Conservation (phyloP, 768 basidiomycete species). For the Mycena chlorophos region DNA sequence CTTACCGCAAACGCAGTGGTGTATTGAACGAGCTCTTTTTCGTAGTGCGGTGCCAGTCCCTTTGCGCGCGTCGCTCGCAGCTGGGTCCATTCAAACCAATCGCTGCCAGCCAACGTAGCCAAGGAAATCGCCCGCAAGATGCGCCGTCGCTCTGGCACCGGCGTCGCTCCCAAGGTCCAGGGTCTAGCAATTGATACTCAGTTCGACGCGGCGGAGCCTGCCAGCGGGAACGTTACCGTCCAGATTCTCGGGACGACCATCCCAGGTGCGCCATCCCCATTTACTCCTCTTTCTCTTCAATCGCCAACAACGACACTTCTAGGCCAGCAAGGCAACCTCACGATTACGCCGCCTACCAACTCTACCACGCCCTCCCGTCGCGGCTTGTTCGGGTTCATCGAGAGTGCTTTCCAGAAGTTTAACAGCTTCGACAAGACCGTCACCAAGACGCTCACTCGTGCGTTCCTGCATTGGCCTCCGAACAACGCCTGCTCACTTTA, state of each 20-base stretch:
- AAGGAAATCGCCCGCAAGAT: constrained; percentile 8
- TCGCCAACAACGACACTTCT: constrained; percentile 15
- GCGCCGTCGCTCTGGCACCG: constrained; percentile 22
- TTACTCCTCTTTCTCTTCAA: not conserved
- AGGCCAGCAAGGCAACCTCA: constrained; percentile 21
- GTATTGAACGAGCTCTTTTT: not conserved
- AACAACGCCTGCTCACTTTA: not conserved
- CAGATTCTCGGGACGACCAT: too few species aligned
- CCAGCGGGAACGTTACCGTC: too few species aligned
- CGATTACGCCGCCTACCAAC: constrained; percentile 14
- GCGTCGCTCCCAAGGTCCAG: constrained; percentile 23
- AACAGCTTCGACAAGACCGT: constrained; percentile 24
- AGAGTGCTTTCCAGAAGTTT: constrained; percentile 19
- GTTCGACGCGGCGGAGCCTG: constrained; percentile 26
- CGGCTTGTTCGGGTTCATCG: constrained; percentile 20
- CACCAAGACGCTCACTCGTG: constrained; percentile 23
- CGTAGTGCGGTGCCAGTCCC: constrained; percentile 21
- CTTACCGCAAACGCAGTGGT: not conserved
- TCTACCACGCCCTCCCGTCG: constrained; percentile 14
- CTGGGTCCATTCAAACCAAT: constrained; percentile 35
- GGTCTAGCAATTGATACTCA: constrained; percentile 33
- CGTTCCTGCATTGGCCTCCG: not conserved
- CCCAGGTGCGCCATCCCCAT: too few species aligned
- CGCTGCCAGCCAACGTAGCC: constrained; percentile 23
- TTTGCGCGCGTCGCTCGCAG: constrained; percentile 28